These are phyloP conservation scores for Candida nonsorbophila DNA, from an alignment of 805 yeast genomes.

Conservation along the genomic window DNA sequence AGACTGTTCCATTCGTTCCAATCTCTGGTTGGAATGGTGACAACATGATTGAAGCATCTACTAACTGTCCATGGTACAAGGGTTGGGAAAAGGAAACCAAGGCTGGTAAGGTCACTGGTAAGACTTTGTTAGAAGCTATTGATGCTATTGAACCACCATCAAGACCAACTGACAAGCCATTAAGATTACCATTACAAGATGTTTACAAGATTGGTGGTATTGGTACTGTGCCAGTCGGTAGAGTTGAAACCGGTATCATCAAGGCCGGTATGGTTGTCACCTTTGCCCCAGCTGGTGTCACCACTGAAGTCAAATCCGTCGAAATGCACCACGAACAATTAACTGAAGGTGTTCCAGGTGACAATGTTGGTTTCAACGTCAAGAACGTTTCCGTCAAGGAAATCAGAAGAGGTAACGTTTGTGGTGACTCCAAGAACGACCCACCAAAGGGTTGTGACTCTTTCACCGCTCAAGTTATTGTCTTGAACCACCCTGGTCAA, in stretches of 20 bases:
- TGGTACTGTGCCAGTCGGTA: slow-evolving; percentile 90
- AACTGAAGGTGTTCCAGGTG: slow-evolving; percentile 82
- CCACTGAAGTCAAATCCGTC: slow-evolving; percentile 86
- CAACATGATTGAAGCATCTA: slow-evolving; percentile 81
- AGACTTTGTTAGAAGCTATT: slow-evolving; percentile 80
- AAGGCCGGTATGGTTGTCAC: slow-evolving; percentile 88
- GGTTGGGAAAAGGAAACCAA: slow-evolving; percentile 80
- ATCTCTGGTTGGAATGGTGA: slow-evolving; percentile 92
- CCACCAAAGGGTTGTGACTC: slow-evolving; percentile 77
- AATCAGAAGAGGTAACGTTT: slow-evolving; percentile 88
- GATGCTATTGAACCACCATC: slow-evolving; percentile 76
- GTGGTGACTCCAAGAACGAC: slow-evolving; percentile 87
- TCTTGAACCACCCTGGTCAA: slow-evolving; percentile 91
- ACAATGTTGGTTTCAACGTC: slow-evolving; percentile 86
- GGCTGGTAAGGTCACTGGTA: slow-evolving; percentile 64
- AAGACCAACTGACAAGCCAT: slow-evolving; percentile 83
- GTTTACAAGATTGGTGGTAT: slow-evolving; percentile 92
- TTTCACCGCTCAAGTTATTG: slow-evolving; percentile 81
- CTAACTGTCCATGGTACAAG: slow-evolving; percentile 86
- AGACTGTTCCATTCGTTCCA: slow-evolving; percentile 83
- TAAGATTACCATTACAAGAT: slow-evolving; percentile 86
- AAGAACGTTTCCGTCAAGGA: slow-evolving; percentile 88
- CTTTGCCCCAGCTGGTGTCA: slow-evolving; percentile 87
- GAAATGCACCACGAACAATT: slow-evolving; percentile 85
- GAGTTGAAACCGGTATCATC: slow-evolving; percentile 90